Evolutionary conservation across 306 rosid species (phyloP).

Genomic region (Quercus robur): DNA sequence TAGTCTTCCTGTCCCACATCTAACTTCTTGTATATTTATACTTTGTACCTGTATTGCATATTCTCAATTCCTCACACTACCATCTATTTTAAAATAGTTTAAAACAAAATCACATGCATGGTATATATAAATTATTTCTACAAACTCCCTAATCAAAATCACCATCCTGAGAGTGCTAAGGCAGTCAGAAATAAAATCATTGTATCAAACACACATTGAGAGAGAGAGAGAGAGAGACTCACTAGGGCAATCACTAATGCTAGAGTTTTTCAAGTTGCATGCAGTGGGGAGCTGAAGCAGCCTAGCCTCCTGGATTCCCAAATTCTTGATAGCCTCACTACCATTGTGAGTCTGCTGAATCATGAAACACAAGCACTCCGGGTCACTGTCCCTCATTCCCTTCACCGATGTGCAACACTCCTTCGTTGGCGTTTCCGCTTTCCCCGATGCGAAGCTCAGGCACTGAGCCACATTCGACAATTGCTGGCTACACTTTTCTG

Average conservation of each 20-base stretch:
- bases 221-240: conserved; percentile 7
- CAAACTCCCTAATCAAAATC: too few relatives aligned
- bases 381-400: conserved; percentile 41
- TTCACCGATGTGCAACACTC: conserved; percentile 57
- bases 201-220: too few relatives aligned
- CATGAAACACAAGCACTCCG: conserved; percentile 73
- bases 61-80: too few relatives aligned
- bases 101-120: too few relatives aligned
- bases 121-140: too few relatives aligned
- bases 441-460: conserved; percentile 53
- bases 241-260: conserved; percentile 66
- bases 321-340: conserved; percentile 29
- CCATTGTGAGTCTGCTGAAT: conserved; percentile 66
- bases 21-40: too few relatives aligned
- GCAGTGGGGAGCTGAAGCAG: conserved; percentile 71
- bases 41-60: too few relatives aligned
- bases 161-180: too few relatives aligned
- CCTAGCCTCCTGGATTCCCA: conserved; percentile 63
- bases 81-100: too few relatives aligned
- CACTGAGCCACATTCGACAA: conserved; percentile 52
- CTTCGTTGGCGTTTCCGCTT: conserved; percentile 43
- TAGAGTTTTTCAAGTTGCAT: conserved; percentile 60
- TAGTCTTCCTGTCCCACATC: too few relatives aligned
- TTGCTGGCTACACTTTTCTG: conserved; percentile 35
- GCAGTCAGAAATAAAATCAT: too few relatives aligned